These are phyloP conservation scores for Protomyces pachydermus DNA, from an alignment of 1,139 yeast species.

Conservation along the genomic window DNA sequence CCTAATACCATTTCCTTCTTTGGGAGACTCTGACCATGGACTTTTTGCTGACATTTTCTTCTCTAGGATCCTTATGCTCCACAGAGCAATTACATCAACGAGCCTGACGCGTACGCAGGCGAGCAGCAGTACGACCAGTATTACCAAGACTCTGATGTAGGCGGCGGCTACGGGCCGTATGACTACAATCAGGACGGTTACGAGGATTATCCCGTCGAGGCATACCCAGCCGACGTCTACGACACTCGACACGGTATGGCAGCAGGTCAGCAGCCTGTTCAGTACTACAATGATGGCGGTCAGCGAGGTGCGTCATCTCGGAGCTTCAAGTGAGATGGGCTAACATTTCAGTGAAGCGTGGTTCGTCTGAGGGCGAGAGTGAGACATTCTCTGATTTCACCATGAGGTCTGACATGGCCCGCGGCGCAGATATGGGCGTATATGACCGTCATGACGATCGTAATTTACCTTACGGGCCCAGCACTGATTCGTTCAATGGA, in stretches of 20 bases:
- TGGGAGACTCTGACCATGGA: not conserved
- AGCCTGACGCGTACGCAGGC: constrained; percentile 37
- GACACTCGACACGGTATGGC: constrained; percentile 33
- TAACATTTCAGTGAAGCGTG: constrained; percentile 34
- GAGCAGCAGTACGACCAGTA: constrained; percentile 39
- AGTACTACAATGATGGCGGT: constrained; percentile 31
- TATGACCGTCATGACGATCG: constrained; percentile 42
- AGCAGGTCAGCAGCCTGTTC: constrained; percentile 33
- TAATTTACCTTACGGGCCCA: constrained; percentile 36
- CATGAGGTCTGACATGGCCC: constrained; percentile 44
- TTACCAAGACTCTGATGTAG: constrained; percentile 33
- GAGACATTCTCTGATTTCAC: constrained; percentile 47
- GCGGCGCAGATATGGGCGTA: constrained; percentile 42
- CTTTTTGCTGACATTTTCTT: not conserved
- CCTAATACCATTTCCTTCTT: too few species aligned
- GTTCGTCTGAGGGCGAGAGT: constrained; percentile 41
- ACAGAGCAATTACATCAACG: constrained; percentile 26
- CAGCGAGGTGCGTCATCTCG: constrained; percentile 29
- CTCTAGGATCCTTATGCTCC: not conserved
- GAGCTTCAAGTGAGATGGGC: constrained; percentile 1
- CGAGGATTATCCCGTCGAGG: constrained; percentile 37
- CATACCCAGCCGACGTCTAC: constrained; percentile 40
- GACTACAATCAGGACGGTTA: constrained; percentile 29
- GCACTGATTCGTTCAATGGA: constrained; percentile 37
- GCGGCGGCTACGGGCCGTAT: constrained; percentile 21